Evolutionary conservation across 129 eudicot species (phyloP).

Genomic region (Ambrosia trifida): DNA sequence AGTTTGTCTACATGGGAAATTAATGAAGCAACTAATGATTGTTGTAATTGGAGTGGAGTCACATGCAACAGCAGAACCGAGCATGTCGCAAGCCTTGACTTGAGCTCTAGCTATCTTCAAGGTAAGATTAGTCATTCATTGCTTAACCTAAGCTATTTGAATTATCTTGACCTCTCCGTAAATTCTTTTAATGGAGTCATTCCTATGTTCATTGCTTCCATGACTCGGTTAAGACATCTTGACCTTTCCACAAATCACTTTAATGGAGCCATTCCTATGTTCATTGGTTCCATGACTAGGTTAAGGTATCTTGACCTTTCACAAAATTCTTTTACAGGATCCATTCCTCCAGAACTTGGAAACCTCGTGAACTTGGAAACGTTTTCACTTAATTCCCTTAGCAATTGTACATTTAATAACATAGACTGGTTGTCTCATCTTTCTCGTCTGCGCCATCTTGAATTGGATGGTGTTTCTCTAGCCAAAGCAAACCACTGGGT

Average conservation of each 20-base stretch:
- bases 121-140: constrained; percentile 31
- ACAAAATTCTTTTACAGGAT: not conserved
- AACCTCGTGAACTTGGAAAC: not conserved
- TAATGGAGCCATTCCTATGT: not conserved
- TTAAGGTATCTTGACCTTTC: not conserved
- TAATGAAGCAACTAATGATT: constrained; percentile 14
- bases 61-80: not conserved
- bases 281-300: not conserved
- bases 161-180: not conserved
- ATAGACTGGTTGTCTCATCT: not conserved
- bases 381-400: not conserved
- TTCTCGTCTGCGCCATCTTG: not conserved
- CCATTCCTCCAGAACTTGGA: constrained; percentile 11
- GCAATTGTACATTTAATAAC: not conserved
- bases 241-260: not conserved
- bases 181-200: constrained; percentile 9
- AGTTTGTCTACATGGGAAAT: not conserved
- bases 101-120: not conserved
- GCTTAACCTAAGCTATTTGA: constrained; percentile 23
- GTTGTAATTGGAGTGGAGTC: constrained; percentile 45
- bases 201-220: not conserved
- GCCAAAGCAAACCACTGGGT: not conserved
- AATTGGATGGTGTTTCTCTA: constrained; percentile 8
- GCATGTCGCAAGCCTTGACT: constrained; percentile 28
- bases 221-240: not conserved